Evolutionary conservation across 495 filamentous ascomycete genomes (phyloP), one percentile per base, ranked within the genome.

Genomic region (Antarctomyces pellizariae): DNA sequence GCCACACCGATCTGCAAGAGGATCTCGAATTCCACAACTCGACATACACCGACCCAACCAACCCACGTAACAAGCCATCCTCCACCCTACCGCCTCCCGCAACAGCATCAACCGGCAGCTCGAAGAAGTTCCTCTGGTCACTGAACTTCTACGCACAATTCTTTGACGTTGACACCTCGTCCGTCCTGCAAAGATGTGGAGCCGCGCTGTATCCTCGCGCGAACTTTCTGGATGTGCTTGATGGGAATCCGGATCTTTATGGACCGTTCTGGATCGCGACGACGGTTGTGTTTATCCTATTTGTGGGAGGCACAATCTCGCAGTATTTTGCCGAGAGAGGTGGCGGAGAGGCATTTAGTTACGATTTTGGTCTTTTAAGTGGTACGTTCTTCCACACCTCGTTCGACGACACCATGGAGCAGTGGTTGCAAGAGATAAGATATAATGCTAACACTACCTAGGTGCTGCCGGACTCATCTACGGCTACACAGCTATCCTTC

Each of bases 1-100:
- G 86, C 40, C 79, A 93, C 53, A 95, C 86, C 18, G 86, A 97
- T 50, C 70, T 95, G 7, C 77, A 93, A 59, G 83, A 91, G 45
- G 89, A 95, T 55, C 80, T 95, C 36, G 89, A 95, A 63, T 97
- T 97, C 56, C 86, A 97, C 61, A 69, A 75, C 39, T 91, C 80
- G 22, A 63, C 49, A 45, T 62, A 59, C 48, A 47, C 50, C 13
- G 31, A 74, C 56, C 63, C 31, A 53, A 59, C 48, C 46, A 46
- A 59, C 34, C 55, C 61, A 30, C 51, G 54, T 39, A 60, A 65
- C 33, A 54, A 62, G 36, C 53, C 54, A 22, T 57, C 64, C 32
- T 51, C 56, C 10, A 53, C 65, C 10, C 59, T 66, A 2, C 74
- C 75, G 19, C 61, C 71, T 12, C 71, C 72, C 25, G 67, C 61